Evolutionary conservation across 2,329 filamentous ascomycete species (phyloP).

Genomic region (Fusarium decemcellulare): DNA sequence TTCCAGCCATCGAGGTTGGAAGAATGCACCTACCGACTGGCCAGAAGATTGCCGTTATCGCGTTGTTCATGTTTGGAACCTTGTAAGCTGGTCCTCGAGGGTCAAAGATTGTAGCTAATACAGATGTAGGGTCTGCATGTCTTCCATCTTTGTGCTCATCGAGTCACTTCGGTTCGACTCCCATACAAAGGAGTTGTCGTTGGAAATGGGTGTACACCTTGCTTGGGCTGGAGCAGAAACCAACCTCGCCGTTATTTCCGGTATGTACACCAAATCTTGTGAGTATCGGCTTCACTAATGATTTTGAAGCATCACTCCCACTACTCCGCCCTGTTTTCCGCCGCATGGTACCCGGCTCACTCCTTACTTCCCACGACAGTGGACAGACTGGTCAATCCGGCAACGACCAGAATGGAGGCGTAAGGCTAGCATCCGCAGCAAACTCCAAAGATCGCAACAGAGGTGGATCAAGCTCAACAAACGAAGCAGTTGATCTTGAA

Average conservation of each 20-base stretch:
- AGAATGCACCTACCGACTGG: constrained; percentile 45
- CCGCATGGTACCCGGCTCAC: constrained; percentile 19
- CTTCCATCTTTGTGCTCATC: constrained; percentile 44
- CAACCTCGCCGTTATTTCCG: constrained; percentile 46
- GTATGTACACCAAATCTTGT: constrained; percentile 22
- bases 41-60: constrained; percentile 48
- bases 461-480: no score
- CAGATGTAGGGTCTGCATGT: constrained; percentile 34
- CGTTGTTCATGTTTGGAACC: constrained; percentile 47
- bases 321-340: constrained; percentile 35
- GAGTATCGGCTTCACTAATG: not conserved
- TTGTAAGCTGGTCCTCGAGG: constrained; percentile 35
- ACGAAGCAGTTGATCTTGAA: no score
- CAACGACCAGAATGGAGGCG: no score
- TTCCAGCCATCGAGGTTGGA: constrained; percentile 50
- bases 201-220: constrained; percentile 43
- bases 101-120: not conserved
- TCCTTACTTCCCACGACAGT: constrained; percentile 16
- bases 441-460: no score
- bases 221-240: constrained; percentile 46
- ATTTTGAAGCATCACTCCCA: constrained; percentile 30
- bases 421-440: no score
- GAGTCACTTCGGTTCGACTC: constrained; percentile 35
- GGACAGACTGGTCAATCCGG: not conserved
- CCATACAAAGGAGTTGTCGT: constrained; percentile 39